Evolutionary conservation across 257 asterid species (phyloP).

Genomic region (Sherardia arvensis): DNA sequence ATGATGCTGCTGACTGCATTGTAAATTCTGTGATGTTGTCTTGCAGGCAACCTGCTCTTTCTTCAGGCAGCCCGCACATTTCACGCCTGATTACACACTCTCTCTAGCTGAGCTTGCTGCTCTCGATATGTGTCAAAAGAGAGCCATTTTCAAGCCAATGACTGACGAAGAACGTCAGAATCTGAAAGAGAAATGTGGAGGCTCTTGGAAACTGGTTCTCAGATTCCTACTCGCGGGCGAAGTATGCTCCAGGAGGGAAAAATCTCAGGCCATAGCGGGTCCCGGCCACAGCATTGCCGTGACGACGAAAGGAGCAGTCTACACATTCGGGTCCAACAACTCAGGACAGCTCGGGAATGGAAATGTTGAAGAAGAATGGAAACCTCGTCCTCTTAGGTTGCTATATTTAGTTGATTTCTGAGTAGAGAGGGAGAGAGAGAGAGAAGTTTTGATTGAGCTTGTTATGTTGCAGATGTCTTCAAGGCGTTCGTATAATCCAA

Average conservation of each 20-base stretch:
- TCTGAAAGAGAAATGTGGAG: constrained; percentile 75
- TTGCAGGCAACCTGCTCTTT: constrained; percentile 90
- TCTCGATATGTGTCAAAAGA: constrained; percentile 88
- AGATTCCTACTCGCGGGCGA: constrained; percentile 91
- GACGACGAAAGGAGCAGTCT: constrained; percentile 73
- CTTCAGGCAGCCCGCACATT: constrained; percentile 84
- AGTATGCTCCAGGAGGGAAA: constrained; percentile 80
- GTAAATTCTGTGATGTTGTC: constrained; percentile 20
- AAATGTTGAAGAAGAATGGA: constrained; percentile 57
- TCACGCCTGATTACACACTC: constrained; percentile 72
- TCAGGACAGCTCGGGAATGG: constrained; percentile 99
- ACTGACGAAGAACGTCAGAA: constrained; percentile 41
- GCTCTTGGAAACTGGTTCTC: constrained; percentile 92
- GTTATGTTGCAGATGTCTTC: constrained; percentile 64
- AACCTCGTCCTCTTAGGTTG: constrained; percentile 75
- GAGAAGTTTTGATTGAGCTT: constrained; percentile 17
- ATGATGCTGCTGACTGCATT: constrained; percentile 61
- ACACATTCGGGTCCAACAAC: constrained; percentile 84
- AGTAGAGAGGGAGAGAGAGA: constrained; percentile 8
- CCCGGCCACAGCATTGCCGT: constrained; percentile 98
- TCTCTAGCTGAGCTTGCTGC: constrained; percentile 97
- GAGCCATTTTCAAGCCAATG: constrained; percentile 91
- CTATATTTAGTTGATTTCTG: constrained; percentile 8
- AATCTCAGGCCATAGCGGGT: constrained; percentile 94
- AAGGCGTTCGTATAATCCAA: constrained; percentile 79